A percentile compares a stretch with the other conserved stretches of the same genome.
Conservation (phyloP, 345 rosid genomes). For the Hypericum perforatum region DNA sequence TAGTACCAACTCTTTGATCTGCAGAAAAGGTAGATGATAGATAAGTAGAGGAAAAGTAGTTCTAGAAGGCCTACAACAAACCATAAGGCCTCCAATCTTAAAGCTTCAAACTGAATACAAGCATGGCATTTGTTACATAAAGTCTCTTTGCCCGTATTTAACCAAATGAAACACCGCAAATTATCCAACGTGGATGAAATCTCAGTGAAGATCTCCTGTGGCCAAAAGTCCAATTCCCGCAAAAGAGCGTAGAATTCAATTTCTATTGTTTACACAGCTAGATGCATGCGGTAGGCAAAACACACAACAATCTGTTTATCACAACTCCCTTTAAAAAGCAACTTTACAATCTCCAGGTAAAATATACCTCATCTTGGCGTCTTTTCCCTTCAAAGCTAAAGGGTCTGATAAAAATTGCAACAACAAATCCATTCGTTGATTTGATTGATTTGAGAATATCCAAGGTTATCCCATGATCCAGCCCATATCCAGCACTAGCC, state of each 20-base stretch:
- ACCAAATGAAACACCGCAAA: no score
- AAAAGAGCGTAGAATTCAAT: no score
- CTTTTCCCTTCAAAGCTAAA: constrained; percentile 90
- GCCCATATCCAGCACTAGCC: constrained; percentile 75
- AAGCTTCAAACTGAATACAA: no score
- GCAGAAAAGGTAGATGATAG: constrained; percentile 20
- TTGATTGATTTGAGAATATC: constrained; percentile 50
- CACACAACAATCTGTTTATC: neutral
- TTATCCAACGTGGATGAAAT: no score
- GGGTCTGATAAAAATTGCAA: constrained; percentile 69
- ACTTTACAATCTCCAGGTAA: neutral
- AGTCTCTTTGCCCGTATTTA: no score
- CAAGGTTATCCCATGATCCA: constrained; percentile 44
- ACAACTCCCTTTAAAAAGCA: neutral
- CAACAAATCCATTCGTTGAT: constrained; percentile 43
- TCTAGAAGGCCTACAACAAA: neutral
- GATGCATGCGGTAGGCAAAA: no score
- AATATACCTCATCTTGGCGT: constrained; percentile 71
- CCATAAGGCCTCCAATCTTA: neutral
- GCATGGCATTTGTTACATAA: no score
- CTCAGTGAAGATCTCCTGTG: no score
- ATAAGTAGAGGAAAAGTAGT: neutral
- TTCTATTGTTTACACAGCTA: no score
- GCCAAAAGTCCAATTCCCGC: no score
- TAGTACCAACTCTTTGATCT: constrained; percentile 57